These are phyloP conservation scores for Talaromyces stipitatus DNA, from an alignment of 495 filamentous ascomycete species.

Conservation along the genomic window DNA sequence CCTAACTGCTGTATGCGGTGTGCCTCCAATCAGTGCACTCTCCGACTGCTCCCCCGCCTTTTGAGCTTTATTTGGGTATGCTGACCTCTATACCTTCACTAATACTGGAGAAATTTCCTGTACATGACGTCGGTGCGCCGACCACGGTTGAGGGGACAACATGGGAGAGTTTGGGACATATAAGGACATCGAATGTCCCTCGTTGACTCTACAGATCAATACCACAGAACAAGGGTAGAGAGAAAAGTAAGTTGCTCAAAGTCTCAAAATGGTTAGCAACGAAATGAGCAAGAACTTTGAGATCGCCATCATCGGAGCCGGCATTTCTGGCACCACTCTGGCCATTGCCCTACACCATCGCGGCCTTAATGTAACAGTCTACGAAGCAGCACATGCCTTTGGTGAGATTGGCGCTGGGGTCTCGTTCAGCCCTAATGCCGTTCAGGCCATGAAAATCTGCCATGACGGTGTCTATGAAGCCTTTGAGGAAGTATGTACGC, in stretches of 20 bases:
- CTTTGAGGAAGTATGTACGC: conserved; percentile 28
- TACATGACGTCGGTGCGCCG: too few relatives aligned
- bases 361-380: conserved; percentile 39
- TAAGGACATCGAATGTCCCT: too few relatives aligned
- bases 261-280: too few relatives aligned
- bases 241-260: too few relatives aligned
- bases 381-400: conserved; percentile 40
- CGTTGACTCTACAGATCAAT: too few relatives aligned
- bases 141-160: too few relatives aligned
- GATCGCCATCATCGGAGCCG: conserved; percentile 32
- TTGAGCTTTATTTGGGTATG: too few relatives aligned
- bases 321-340: conserved; percentile 27
- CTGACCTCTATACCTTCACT: neutral
- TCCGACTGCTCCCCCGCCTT: neutral
- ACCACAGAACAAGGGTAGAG: too few relatives aligned
- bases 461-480: conserved; percentile 37
- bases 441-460: conserved; percentile 46
- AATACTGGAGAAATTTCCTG: neutral
- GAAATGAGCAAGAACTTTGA: conserved; percentile 16
- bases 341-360: conserved; percentile 25
- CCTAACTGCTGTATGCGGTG: neutral
- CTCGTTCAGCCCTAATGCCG: conserved; percentile 51
- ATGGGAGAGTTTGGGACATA: too few relatives aligned
- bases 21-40: neutral
- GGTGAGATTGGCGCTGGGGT: conserved; percentile 57